A percentile compares a stretch with the other conserved stretches of the same genome.
phyloP scores from a whole-genome alignment of 2,329 filamentous ascomycete species.

The Aspergillus ustus region DNA sequence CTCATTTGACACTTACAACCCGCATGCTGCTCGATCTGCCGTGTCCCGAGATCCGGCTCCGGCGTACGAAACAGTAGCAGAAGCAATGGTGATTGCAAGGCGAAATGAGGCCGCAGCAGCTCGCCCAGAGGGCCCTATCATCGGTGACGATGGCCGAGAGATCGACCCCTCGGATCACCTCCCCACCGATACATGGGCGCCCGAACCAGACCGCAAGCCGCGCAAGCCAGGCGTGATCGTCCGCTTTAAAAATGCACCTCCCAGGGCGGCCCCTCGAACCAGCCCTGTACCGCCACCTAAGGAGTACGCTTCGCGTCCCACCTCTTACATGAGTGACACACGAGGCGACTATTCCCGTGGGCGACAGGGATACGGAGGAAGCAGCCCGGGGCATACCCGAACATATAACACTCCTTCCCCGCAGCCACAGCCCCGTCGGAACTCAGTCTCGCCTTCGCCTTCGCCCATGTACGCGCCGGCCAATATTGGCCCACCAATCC shows the following conservation, averaged over 20 bases:
- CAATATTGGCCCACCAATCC: slow-evolving; percentile 44
- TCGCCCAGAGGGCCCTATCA: slow-evolving; percentile 60
- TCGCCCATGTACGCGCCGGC: slow-evolving; percentile 39
- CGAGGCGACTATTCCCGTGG: slow-evolving; percentile 27
- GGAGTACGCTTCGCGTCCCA: slow-evolving; percentile 18
- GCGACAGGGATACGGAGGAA: slow-evolving; percentile 25
- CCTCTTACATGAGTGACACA: slow-evolving; percentile 9
- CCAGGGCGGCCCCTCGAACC: slow-evolving; percentile 29
- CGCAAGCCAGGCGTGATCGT: slow-evolving; percentile 54
- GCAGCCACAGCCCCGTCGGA: slow-evolving; percentile 29
- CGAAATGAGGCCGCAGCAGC: slow-evolving; percentile 43
- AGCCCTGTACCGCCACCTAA: slow-evolving; percentile 22
- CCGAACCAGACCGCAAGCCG: slow-evolving; percentile 65
- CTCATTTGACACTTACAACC: slow-evolving; percentile 64
- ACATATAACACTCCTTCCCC: slow-evolving; percentile 32
- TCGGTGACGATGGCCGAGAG: slow-evolving; percentile 66
- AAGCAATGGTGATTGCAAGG: slow-evolving; percentile 44
- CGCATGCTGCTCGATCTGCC: slow-evolving; percentile 42
- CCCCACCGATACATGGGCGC: slow-evolving; percentile 68
- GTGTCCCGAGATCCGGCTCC: slow-evolving; percentile 38
- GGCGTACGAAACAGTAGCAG: slow-evolving; percentile 44
- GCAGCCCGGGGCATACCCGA: slow-evolving; percentile 23
- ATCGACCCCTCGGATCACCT: slow-evolving; percentile 71
- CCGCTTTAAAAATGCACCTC: slow-evolving; percentile 48
- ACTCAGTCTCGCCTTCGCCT: slow-evolving; percentile 37